Evolutionary conservation across 2,329 filamentous ascomycete species (phyloP).

Genomic region (Xylaria sp.): DNA sequence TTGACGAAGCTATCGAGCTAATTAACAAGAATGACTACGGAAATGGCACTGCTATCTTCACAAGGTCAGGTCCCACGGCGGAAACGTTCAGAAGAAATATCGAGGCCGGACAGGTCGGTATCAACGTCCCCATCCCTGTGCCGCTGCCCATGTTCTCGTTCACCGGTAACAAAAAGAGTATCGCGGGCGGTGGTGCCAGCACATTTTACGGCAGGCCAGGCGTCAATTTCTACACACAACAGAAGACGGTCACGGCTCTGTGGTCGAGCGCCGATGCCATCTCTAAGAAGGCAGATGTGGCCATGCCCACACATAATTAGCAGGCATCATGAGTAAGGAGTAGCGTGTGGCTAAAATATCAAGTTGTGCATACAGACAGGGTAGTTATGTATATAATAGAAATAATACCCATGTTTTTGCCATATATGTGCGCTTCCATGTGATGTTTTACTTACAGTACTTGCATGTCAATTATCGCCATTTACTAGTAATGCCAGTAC

Average conservation of each 20-base stretch:
- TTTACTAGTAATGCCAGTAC: not conserved
- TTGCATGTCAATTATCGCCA: not conserved
- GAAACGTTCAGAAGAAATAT: slow-evolving; percentile 80
- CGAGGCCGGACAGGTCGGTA: slow-evolving; percentile 83
- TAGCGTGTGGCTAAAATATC: not conserved
- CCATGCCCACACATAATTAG: slow-evolving; percentile 73
- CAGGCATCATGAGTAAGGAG: not conserved
- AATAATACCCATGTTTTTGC: not conserved
- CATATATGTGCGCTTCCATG: not conserved
- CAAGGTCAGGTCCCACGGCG: slow-evolving; percentile 75
- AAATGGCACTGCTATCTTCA: slow-evolving; percentile 87
- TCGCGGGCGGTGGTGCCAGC: slow-evolving; percentile 89
- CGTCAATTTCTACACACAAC: slow-evolving; percentile 93
- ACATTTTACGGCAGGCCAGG: slow-evolving; percentile 96
- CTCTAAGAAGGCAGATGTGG: slow-evolving; percentile 81
- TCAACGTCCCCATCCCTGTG: slow-evolving; percentile 82
- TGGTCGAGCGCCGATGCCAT: slow-evolving; percentile 89
- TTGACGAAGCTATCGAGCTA: slow-evolving; percentile 79
- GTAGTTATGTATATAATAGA: slow-evolving; percentile 3
- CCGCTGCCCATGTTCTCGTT: slow-evolving; percentile 75
- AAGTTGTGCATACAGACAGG: not conserved
- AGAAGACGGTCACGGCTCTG: slow-evolving; percentile 94
- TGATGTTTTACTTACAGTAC: no score
- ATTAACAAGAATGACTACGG: slow-evolving; percentile 89
- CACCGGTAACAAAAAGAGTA: slow-evolving; percentile 83